Conservation (phyloP, 2,329 filamentous ascomycete species). For the Conoideocrella luteorostrata region DNA sequence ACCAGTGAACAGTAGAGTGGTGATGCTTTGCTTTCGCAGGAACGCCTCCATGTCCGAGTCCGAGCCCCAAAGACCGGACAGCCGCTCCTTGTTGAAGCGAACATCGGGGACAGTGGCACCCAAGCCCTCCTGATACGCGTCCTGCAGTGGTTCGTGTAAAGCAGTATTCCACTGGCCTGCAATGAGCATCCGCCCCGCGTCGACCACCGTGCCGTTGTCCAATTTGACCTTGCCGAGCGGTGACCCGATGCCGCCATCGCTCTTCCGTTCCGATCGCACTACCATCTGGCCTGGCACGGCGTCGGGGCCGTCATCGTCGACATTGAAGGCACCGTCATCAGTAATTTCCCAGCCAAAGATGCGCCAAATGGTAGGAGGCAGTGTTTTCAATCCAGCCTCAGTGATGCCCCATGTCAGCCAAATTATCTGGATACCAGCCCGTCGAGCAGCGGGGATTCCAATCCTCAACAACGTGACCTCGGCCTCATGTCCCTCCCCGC, state of each 20-base stretch:
- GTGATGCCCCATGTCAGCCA: conserved; percentile 1
- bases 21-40: not conserved
- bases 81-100: conserved; percentile 1
- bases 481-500: not conserved
- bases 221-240: too few relatives aligned
- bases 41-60: not conserved
- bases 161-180: too few relatives aligned
- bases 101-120: too few relatives aligned
- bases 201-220: too few relatives aligned
- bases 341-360: not conserved
- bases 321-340: conserved; percentile 3
- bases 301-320: too few relatives aligned
- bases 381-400: too few relatives aligned
- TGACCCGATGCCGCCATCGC: too few relatives aligned
- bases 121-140: too few relatives aligned
- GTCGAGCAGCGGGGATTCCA: conserved; percentile 6
- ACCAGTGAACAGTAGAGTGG: conserved; percentile 1
- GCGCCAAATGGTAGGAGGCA: conserved; percentile 3
- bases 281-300: too few relatives aligned
- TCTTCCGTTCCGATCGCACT: too few relatives aligned
- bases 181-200: too few relatives aligned
- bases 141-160: too few relatives aligned
- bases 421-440: conserved; percentile 4
- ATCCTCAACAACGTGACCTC: not conserved
- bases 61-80: not conserved